Percentiles rank a stretch among this genome's conserved stretches.
phyloP scores from a whole-genome alignment of 257 asterid genomes.

The Salvia splendens region DNA sequence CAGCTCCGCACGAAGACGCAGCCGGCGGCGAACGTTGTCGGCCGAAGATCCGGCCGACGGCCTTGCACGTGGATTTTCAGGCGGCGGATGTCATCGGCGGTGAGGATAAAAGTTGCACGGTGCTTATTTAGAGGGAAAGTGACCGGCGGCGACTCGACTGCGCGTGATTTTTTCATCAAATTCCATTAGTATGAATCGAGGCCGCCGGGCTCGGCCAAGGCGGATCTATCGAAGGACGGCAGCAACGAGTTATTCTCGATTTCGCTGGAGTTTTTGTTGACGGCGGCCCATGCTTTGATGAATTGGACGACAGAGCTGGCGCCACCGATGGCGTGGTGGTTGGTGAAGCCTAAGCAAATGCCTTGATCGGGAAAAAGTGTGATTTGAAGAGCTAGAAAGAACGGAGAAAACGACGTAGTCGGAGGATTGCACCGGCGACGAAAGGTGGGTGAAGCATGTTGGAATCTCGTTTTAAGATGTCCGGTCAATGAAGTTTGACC shows the following conservation, averaged over 20 bases:
- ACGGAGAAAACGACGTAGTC: conserved; percentile 31
- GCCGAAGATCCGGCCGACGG: conserved; percentile 35
- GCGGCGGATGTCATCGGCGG: conserved; percentile 37
- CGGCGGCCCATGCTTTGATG: conserved; percentile 49
- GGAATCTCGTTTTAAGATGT: too few species aligned
- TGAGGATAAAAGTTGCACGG: conserved; percentile 44
- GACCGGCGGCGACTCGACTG: conserved; percentile 35
- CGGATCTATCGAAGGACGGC: conserved; percentile 44
- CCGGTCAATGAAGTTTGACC: too few species aligned
- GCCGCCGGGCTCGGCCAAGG: conserved; percentile 41
- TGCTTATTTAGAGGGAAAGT: conserved; percentile 35
- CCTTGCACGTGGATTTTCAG: conserved; percentile 30
- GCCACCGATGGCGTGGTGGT: conserved; percentile 54
- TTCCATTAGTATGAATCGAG: conserved; percentile 44
- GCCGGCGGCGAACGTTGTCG: conserved; percentile 41
- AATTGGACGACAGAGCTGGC: conserved; percentile 46
- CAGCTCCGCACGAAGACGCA: conserved; percentile 49
- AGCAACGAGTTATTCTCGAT: conserved; percentile 28
- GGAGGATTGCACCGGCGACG: conserved; percentile 30
- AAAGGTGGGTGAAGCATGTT: conserved; percentile 48
- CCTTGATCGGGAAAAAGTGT: conserved; percentile 54
- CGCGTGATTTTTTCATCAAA: conserved; percentile 26
- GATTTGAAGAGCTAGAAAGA: conserved; percentile 45
- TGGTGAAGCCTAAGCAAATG: conserved; percentile 43
- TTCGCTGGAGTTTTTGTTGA: conserved; percentile 34